These are phyloP conservation scores for Solanum neorickii DNA, from an alignment of 257 asterid genomes.

Conservation along the genomic window DNA sequence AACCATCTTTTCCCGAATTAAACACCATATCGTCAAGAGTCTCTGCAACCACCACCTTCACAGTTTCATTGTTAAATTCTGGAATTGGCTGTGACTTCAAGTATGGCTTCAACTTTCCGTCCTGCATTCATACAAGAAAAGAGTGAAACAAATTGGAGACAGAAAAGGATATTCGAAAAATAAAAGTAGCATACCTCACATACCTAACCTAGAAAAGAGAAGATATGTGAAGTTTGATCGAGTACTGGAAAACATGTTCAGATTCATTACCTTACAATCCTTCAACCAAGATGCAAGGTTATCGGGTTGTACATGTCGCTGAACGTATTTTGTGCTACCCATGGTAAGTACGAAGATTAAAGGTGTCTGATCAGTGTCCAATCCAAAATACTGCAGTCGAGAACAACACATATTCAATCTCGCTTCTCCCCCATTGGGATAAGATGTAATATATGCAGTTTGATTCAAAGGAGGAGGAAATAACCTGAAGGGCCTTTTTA, in stretches of 20 bases:
- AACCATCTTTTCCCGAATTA: slow-evolving; percentile 74
- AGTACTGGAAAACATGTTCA: not conserved
- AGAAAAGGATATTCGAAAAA: not conserved
- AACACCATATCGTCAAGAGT: slow-evolving; percentile 54
- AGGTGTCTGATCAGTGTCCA: slow-evolving; percentile 49
- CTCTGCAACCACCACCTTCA: slow-evolving; percentile 65
- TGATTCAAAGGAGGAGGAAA: not conserved
- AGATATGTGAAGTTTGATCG: not conserved
- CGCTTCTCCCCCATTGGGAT: not conserved
- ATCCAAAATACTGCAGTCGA: slow-evolving; percentile 65
- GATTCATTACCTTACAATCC: slow-evolving; percentile 37
- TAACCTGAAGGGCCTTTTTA: slow-evolving; percentile 69
- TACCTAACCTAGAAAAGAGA: not conserved
- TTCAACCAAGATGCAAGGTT: slow-evolving; percentile 56
- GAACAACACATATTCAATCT: not conserved
- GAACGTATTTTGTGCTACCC: slow-evolving; percentile 46
- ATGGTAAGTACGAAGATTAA: slow-evolving; percentile 36
- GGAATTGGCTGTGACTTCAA: slow-evolving; percentile 72
- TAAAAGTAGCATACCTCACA: not conserved
- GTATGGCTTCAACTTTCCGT: slow-evolving; percentile 45
- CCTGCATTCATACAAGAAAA: slow-evolving; percentile 25
- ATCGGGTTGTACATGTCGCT: slow-evolving; percentile 43
- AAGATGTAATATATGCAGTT: not conserved
- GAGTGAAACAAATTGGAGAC: not conserved
- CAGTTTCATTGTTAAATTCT: slow-evolving; percentile 63